These are phyloP conservation scores for Paramecium sexaurelia DNA, from an alignment of 73 alveolate species.

Conservation along the genomic window DNA sequence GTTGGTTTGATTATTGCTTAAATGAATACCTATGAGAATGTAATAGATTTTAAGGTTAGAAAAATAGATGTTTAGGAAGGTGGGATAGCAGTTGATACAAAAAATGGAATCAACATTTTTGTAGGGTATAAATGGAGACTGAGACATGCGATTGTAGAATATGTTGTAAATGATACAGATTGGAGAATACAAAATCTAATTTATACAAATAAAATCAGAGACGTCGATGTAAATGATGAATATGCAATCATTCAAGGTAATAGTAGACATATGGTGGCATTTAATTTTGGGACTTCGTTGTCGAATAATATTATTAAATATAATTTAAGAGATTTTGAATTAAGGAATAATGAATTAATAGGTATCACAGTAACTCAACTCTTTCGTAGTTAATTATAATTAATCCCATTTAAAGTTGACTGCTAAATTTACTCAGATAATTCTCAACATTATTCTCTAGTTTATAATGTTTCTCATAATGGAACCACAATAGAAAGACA, in stretches of 20 bases:
- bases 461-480: not conserved
- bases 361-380: constrained; percentile 2
- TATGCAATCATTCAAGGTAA: constrained; percentile 36
- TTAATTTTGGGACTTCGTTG: not conserved
- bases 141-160: constrained; percentile 21
- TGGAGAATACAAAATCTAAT: constrained; percentile 35
- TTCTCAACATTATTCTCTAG: not conserved
- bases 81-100: constrained; percentile 41
- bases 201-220: constrained; percentile 1
- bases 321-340: not conserved
- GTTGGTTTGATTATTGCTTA: not conserved
- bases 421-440: not conserved
- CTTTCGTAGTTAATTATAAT: not conserved
- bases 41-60: not conserved
- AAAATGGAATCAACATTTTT: not conserved
- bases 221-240: constrained; percentile 16
- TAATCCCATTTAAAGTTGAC: not conserved
- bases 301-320: not conserved
- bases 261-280: constrained; percentile 25
- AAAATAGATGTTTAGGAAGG: constrained; percentile 10
- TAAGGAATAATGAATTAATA: not conserved
- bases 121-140: not conserved
- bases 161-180: not conserved
- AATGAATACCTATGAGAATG: not conserved
- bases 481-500: constrained; percentile 1